Evolutionary conservation across 495 filamentous ascomycete genomes (phyloP).

Genomic region (Lepidopterella palustris): DNA sequence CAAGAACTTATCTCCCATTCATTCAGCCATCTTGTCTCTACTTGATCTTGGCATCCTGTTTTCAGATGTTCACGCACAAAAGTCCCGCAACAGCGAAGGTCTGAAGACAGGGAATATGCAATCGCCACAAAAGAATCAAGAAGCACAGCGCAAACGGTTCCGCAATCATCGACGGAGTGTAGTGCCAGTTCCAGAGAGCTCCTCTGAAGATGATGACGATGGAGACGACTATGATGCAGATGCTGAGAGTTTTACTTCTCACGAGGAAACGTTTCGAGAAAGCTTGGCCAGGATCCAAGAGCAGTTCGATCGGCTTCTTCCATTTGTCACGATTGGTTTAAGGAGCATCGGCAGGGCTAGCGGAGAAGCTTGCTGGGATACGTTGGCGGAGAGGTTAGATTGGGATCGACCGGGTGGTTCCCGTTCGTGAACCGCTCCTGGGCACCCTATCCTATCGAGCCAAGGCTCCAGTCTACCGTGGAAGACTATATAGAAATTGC

Average conservation of each 20-base stretch:
- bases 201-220: neutral
- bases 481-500: no score
- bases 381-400: slow-evolving; percentile 45
- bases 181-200: slow-evolving; percentile 9
- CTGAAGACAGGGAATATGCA: neutral
- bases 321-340: slow-evolving; percentile 44
- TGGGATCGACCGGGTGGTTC: slow-evolving; percentile 19
- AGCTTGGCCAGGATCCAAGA: slow-evolving; percentile 37
- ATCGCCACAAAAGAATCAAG: neutral
- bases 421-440: neutral
- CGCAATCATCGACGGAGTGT: slow-evolving; percentile 20
- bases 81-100: neutral
- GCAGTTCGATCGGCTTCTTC: slow-evolving; percentile 40
- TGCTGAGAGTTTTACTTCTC: slow-evolving; percentile 20
- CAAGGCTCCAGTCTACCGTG: no score
- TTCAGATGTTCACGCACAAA: slow-evolving; percentile 36
- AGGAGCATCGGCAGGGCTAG: slow-evolving; percentile 43
- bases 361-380: slow-evolving; percentile 46
- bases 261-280: slow-evolving; percentile 32
- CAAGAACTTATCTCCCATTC: slow-evolving; percentile 31
- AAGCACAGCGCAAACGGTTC: slow-evolving; percentile 23
- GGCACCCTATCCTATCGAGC: no score
- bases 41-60: slow-evolving; percentile 49
- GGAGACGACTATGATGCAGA: slow-evolving; percentile 26
- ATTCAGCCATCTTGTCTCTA: slow-evolving; percentile 31